Conservation (phyloP, 257 asterid genomes). For the Marsdenia floribunda region DNA sequence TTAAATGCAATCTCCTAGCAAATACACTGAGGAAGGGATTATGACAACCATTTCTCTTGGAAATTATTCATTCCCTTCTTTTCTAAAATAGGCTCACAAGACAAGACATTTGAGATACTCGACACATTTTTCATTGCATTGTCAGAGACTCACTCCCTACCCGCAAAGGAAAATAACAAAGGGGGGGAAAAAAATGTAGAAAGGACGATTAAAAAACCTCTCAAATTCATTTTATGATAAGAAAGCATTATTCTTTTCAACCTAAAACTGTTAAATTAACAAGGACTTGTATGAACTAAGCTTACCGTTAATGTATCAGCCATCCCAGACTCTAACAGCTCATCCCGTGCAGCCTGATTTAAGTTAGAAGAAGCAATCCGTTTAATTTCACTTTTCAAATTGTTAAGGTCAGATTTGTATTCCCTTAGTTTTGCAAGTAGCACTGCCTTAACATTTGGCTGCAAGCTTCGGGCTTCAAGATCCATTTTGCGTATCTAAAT, state of each 20-base stretch:
- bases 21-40: background rate
- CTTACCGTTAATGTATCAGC: conserved; percentile 68
- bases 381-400: conserved; percentile 61
- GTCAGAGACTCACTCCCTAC: no score
- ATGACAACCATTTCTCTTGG: background rate
- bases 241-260: background rate
- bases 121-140: no score
- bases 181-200: background rate
- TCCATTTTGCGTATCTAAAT: conserved; percentile 78
- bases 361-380: conserved; percentile 45
- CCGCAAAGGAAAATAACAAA: no score
- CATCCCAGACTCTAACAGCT: conserved; percentile 77
- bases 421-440: conserved; percentile 83
- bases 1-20: background rate
- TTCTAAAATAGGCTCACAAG: background rate
- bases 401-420: conserved; percentile 75
- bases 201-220: background rate
- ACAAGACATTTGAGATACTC: background rate
- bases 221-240: background rate
- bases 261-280: background rate
- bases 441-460: conserved; percentile 66
- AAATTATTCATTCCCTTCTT: background rate
- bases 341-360: conserved; percentile 78
- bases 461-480: conserved; percentile 75
- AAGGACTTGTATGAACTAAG: background rate